Base-by-base conservation (phyloP, 2,329 filamentous ascomycete genomes). In the Arthrobotrys sinensis region DNA sequence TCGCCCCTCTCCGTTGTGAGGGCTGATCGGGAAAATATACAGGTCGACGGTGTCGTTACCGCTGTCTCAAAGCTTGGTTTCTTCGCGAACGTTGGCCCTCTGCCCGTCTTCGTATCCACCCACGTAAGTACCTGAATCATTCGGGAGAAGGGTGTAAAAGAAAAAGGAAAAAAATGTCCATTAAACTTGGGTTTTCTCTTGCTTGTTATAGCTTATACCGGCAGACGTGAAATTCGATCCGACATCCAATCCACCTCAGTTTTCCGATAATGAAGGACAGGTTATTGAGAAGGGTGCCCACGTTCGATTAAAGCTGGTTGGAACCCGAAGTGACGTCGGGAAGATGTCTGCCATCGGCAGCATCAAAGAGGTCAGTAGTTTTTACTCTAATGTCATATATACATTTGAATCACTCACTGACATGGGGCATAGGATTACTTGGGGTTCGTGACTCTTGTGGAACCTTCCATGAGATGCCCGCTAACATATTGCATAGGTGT, bases 321-420 rank as follows among this genome's bases (percentile, higher is more conserved):
- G 96, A 85, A 92, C 95, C 63, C 90, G 96, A 85, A 94, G 93
- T 80, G 96, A 98, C 84, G 93, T 98, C 64, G 93, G 93, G 80
- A 92, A 93, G 84, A 97, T 99, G 89, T 97, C 92, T 88, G 96
- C 95, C 43, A 97, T 99, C 84, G 96, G 94, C 78, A 98, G 93
- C 81, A 97, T 99, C 86, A 97, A 97, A 86, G 95, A 91, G 80
- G 81, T 81, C 10, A 43, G 55, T 69, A 52, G 68, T 73, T 38
- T 57, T 48, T 36, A 40, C n/a, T 3, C n/a, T 19, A n/a, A 10
- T 24, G 7, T 38, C n/a, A 57, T 7, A 34, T n/a, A 5, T 46
- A 55, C 38, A n/a, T 14, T 19, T 6, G 4, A 1, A 32, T n/a
- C 28, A 12, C 7, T 38, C 24, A 10, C 46, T 50, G 34, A 57